These are phyloP conservation scores for Vachellia collinsii DNA, from an alignment of 306 rosid species.

Conservation along the genomic window DNA sequence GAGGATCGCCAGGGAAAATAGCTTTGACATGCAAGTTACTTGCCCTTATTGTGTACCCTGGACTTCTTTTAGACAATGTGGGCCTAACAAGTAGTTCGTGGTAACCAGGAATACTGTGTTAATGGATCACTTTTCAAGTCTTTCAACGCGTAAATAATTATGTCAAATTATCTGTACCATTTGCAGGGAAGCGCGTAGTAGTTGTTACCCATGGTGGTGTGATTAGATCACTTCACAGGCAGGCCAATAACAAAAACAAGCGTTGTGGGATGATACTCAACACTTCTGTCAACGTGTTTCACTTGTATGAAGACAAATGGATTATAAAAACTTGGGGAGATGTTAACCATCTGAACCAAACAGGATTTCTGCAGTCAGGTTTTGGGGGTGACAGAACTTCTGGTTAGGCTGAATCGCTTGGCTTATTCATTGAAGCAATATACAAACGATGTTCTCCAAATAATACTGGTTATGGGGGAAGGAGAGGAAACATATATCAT, in stretches of 20 bases:
- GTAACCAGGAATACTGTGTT: background rate
- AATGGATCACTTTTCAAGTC: background rate
- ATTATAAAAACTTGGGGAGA: conserved; percentile 73
- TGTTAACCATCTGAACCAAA: conserved; percentile 69
- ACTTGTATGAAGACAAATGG: conserved; percentile 66
- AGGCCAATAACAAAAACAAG: conserved; percentile 54
- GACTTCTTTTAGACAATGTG: conserved; percentile 16
- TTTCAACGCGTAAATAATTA: background rate
- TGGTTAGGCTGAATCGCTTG: conserved; percentile 57
- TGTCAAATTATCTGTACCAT: conserved; percentile 31
- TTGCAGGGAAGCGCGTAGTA: conserved; percentile 70
- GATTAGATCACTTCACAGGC: conserved; percentile 58
- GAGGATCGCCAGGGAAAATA: conserved; percentile 11
- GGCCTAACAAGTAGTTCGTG: background rate
- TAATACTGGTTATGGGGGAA: conserved; percentile 16
- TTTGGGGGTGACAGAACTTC: conserved; percentile 87
- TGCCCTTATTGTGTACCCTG: background rate
- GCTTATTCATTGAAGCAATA: background rate
- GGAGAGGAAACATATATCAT: background rate
- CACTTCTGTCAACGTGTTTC: conserved; percentile 70
- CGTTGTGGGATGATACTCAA: conserved; percentile 62
- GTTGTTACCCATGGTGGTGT: conserved; percentile 82
- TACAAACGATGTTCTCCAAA: background rate
- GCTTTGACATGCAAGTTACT: conserved; percentile 27
- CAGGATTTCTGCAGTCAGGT: conserved; percentile 66